A percentile compares a stretch with the other conserved stretches of the same genome.
phyloP scores from a whole-genome alignment of 768 basidiomycete genomes.

The Daedalea quercina region DNA sequence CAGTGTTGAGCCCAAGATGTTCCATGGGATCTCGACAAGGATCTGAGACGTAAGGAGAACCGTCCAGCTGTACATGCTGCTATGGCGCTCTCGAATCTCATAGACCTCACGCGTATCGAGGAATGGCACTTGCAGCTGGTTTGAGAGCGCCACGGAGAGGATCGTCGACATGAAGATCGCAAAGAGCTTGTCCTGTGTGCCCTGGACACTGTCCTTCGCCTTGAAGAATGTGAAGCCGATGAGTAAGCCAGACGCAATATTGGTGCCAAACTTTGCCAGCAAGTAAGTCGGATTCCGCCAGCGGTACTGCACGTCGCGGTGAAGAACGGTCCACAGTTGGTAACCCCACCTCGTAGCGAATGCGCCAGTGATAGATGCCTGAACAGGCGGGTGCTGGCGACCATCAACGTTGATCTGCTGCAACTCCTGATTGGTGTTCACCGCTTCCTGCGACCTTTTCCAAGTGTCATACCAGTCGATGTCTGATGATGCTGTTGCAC shows the following conservation, averaged over 20 bases:
- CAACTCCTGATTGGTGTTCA: constrained; percentile 32
- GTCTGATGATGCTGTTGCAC: constrained; percentile 36
- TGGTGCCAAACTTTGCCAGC: constrained; percentile 30
- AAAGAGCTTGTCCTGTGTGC: constrained; percentile 37
- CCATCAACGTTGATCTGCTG: constrained; percentile 36
- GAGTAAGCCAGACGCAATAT: constrained; percentile 27
- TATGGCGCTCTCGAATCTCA: constrained; percentile 35
- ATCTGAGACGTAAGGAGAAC: constrained; percentile 28
- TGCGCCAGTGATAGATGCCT: constrained; percentile 19
- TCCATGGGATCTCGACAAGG: constrained; percentile 37
- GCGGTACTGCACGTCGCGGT: constrained; percentile 26
- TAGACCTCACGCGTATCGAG: constrained; percentile 31
- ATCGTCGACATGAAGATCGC: constrained; percentile 31
- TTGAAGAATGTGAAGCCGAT: constrained; percentile 40
- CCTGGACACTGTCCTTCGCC: constrained; percentile 29
- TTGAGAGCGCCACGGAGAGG: constrained; percentile 29
- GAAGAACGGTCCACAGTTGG: constrained; percentile 27
- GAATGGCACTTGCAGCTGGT: constrained; percentile 38
- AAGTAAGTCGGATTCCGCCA: constrained; percentile 38
- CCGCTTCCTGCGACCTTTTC: constrained; percentile 36
- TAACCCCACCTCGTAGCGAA: constrained; percentile 34
- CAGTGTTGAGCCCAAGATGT: constrained; percentile 33
- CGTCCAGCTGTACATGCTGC: constrained; percentile 36
- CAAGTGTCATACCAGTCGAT: constrained; percentile 49
- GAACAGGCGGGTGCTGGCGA: constrained; percentile 18